Percentiles rank a stretch among this genome's conserved stretches.
Evolutionary conservation across 306 rosid species (phyloP).

Genomic region (Malus sieversii): DNA sequence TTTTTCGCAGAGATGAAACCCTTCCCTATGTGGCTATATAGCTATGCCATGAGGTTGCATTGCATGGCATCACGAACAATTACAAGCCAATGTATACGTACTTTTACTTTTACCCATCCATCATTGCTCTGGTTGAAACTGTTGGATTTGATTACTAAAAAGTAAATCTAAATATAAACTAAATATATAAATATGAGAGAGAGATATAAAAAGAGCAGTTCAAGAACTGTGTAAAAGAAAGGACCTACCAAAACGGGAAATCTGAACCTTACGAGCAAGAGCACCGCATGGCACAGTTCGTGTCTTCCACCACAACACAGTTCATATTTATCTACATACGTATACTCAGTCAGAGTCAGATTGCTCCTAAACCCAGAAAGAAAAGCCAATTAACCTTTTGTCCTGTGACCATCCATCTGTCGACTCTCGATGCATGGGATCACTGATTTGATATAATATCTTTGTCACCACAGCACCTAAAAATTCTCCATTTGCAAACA

Average conservation of each 20-base stretch:
- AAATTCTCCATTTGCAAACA: constrained; percentile 13
- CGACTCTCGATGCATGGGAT: constrained; percentile 12
- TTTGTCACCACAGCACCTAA: constrained; percentile 26
- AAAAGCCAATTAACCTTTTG: constrained; percentile 10
- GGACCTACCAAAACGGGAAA: constrained; percentile 10
- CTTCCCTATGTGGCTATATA: not conserved
- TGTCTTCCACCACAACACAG: constrained; percentile 10
- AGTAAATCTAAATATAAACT: not conserved
- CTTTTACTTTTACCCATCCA: not conserved
- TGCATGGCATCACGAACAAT: not conserved
- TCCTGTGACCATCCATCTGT: not conserved
- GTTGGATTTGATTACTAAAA: not conserved
- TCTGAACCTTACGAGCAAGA: constrained; percentile 13
- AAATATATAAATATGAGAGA: not conserved
- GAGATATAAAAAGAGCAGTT: not conserved
- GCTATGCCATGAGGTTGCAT: not conserved
- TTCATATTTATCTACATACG: not conserved
- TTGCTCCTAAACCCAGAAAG: constrained; percentile 10
- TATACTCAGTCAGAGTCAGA: constrained; percentile 1
- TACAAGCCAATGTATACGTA: not conserved
- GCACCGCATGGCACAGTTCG: constrained; percentile 17
- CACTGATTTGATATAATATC: constrained; percentile 14
- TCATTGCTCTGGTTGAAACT: not conserved
- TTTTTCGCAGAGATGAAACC: not conserved
- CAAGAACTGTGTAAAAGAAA: not conserved